Evolutionary conservation across 768 basidiomycete species (phyloP).

Genomic region (Suillus alpinus): DNA sequence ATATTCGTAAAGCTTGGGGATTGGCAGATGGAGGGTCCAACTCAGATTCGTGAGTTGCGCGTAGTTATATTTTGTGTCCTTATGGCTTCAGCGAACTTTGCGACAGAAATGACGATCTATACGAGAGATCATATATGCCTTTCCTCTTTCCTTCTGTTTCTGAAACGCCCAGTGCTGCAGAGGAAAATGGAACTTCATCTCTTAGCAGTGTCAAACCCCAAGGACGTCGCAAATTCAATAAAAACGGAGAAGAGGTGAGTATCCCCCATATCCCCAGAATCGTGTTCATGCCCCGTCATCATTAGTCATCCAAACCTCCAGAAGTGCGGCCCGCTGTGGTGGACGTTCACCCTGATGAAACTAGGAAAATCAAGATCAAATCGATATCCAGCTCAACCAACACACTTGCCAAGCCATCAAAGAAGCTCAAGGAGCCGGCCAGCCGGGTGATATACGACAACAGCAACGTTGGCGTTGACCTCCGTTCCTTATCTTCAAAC

Average conservation of each 20-base stretch:
- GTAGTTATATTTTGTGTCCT: conserved; percentile 3
- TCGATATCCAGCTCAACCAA: conserved; percentile 22
- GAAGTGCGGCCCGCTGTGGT: not conserved
- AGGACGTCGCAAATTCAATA: conserved; percentile 54
- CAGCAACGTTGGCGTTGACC: conserved; percentile 47
- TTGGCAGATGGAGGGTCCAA: conserved; percentile 7
- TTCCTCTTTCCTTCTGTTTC: conserved; percentile 51
- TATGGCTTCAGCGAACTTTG: not conserved
- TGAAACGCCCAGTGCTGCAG: conserved; percentile 19
- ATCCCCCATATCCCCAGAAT: conserved; percentile 18
- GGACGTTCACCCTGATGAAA: conserved; percentile 1
- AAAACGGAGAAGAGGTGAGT: conserved; percentile 45
- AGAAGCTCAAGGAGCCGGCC: not conserved
- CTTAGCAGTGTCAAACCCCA: conserved; percentile 26
- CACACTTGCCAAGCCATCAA: not conserved
- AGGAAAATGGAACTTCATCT: conserved; percentile 13
- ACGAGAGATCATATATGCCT: conserved; percentile 65
- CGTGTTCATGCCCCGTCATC: conserved; percentile 20
- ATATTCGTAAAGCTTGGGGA: conserved; percentile 54
- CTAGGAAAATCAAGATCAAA: conserved; percentile 5
- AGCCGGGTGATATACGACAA: conserved; percentile 41
- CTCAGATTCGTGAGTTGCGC: conserved; percentile 9
- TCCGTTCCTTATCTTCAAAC: conserved; percentile 32
- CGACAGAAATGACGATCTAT: conserved; percentile 12
- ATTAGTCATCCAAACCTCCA: conserved; percentile 11